Base-by-base conservation (phyloP, 495 filamentous ascomycete species). In the Tuber borchii region DNA sequence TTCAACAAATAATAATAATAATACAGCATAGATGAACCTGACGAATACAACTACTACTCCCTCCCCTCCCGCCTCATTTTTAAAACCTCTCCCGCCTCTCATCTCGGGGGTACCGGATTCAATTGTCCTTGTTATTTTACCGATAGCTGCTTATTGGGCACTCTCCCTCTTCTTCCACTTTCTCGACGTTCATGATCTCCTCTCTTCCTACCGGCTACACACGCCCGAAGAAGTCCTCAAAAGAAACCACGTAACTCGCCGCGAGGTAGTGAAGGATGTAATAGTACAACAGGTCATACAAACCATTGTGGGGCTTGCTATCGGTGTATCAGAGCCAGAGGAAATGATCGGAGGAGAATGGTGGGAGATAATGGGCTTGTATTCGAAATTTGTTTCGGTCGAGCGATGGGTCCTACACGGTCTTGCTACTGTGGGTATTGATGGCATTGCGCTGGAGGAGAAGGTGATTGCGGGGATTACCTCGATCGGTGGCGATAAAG, bases 271-370 rank as follows among this genome's bases (percentile, higher is more conserved):
- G 34, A 90, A 91, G 80, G 93, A 96, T 87, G 93, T 97, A 77
- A 84, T 97, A 56, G 80, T 97, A 45, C 93, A 98, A 83, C 95
- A 98, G 79, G 80, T 93, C n/a, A 90, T 97, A 44, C 94, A 97
- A 84, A 92, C 91, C 2, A 83, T 87, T 17, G 87, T 92, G 22
- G 90, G 90, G 17, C 77, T 88, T 39, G 82, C 87, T 1, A 83
- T 97, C 56, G 85, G 88, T 14, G 85, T 89, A 69, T 89, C 91
- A 14, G 93, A 95, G 81, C 86, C 87, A 34, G 83, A 84, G 40
- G 89, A 92, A 48, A 87, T 87, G 77, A 87, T 85, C 37, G 95
- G 95, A 31, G 89, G 85, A 79, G 93, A 97, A 81, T 89, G 91
- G 39, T 94, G 94, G 82, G 91, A 97, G 83, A 87, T 97, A 45